Conservation (phyloP, 108 stramenopile species). For the Fragilariopsis cylindrus region DNA sequence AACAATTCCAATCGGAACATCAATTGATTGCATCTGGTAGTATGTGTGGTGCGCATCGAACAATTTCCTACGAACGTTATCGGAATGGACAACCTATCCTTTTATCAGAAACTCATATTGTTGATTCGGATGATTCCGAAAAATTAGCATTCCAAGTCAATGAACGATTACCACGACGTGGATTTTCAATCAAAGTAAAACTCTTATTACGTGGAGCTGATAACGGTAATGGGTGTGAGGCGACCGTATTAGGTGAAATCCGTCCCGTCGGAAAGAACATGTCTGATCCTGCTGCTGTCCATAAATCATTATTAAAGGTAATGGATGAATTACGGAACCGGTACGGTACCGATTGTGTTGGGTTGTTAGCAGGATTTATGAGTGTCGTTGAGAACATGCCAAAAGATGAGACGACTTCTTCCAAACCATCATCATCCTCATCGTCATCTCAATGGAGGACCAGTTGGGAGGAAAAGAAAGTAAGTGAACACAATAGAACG, state of each 20-base stretch:
- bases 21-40: constrained; percentile 74
- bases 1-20: constrained; percentile 66
- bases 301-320: constrained; percentile 79
- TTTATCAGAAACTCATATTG: constrained; percentile 69
- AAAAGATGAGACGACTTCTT: constrained; percentile 15
- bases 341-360: constrained; percentile 70
- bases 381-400: constrained; percentile 36
- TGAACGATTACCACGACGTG: constrained; percentile 76
- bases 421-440: constrained; percentile 12
- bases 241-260: constrained; percentile 64
- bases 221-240: constrained; percentile 52
- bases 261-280: constrained; percentile 83
- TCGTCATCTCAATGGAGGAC: constrained; percentile 37
- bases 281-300: constrained; percentile 77
- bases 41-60: constrained; percentile 73
- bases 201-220: constrained; percentile 53
- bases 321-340: constrained; percentile 69
- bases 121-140: constrained; percentile 71
- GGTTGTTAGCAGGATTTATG: constrained; percentile 51
- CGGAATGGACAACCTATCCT: constrained; percentile 59
- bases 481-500: neutral
- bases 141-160: constrained; percentile 54
- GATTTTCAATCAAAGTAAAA: constrained; percentile 74
- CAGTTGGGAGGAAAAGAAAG: constrained; percentile 19
- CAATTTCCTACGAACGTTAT: constrained; percentile 58